Percentiles rank a stretch among this genome's conserved stretches.
These are phyloP conservation scores for Lecanicillium sp. DNA, from an alignment of 2,329 filamentous ascomycete species.

Conservation along the genomic window DNA sequence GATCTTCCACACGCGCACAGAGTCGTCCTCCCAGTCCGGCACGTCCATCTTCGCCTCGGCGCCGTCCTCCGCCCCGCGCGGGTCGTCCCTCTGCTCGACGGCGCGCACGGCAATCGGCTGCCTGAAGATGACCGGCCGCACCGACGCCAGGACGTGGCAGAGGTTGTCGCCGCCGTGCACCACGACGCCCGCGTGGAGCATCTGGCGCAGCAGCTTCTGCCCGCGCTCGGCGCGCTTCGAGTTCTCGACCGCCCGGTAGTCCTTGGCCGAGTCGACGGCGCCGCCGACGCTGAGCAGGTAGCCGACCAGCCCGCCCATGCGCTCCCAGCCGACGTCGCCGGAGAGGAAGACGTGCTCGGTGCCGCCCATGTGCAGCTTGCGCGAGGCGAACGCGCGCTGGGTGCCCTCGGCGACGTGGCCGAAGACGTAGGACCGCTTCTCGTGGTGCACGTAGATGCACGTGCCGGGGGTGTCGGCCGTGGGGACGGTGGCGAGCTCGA, in stretches of 20 bases:
- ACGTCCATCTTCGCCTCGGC: slow-evolving; percentile 24
- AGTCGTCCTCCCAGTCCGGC: slow-evolving; percentile 70
- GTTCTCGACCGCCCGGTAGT: slow-evolving; percentile 35
- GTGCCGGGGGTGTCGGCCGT: slow-evolving; percentile 85
- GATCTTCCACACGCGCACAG: slow-evolving; percentile 81
- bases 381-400: slow-evolving; percentile 68
- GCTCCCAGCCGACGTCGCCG: slow-evolving; percentile 68
- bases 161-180: slow-evolving; percentile 79
- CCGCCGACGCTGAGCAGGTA: slow-evolving; percentile 81
- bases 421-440: slow-evolving; percentile 77
- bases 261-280: slow-evolving; percentile 42
- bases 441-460: slow-evolving; percentile 70
- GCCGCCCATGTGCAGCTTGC: slow-evolving; percentile 58
- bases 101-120: slow-evolving; percentile 70
- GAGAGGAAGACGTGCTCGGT: slow-evolving; percentile 77
- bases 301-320: slow-evolving; percentile 75
- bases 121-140: slow-evolving; percentile 78
- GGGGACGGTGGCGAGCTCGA: slow-evolving; percentile 74
- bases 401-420: slow-evolving; percentile 79
- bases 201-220: slow-evolving; percentile 21
- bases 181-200: slow-evolving; percentile 38
- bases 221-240: slow-evolving; percentile 35
- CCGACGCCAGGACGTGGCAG: slow-evolving; percentile 72
- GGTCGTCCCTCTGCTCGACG: slow-evolving; percentile 56
- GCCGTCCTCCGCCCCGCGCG: slow-evolving; percentile 21